Evolutionary conservation across 2,329 filamentous ascomycete species (phyloP).

Genomic region (Scedosporium minutisporum): DNA sequence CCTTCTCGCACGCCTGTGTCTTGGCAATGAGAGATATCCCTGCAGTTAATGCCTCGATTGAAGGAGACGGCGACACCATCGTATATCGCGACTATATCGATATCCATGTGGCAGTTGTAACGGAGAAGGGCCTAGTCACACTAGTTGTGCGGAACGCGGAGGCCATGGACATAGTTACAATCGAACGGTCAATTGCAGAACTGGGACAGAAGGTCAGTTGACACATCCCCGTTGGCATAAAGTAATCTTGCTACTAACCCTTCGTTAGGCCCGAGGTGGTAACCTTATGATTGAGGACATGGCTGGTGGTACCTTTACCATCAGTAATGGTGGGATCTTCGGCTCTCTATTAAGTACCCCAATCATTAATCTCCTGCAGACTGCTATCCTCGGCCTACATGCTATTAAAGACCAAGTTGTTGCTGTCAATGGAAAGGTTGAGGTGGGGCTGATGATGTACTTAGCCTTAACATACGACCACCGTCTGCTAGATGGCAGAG

Average conservation of each 20-base stretch:
- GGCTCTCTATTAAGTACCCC: constrained; percentile 95
- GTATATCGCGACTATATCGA: constrained; percentile 98
- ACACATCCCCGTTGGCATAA: constrained; percentile 1
- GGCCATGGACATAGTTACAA: constrained; percentile 73
- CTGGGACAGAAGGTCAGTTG: constrained; percentile 78
- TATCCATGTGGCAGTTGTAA: constrained; percentile 92
- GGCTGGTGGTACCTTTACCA: constrained; percentile 96
- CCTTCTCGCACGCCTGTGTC: constrained; percentile 82
- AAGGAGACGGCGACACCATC: constrained; percentile 93
- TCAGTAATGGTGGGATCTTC: constrained; percentile 95
- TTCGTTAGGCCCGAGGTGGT: constrained; percentile 69
- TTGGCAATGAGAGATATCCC: constrained; percentile 94
- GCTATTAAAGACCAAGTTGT: constrained; percentile 93
- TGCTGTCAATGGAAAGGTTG: constrained; percentile 84
- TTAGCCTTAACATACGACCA: constrained; percentile 96
- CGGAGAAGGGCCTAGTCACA: constrained; percentile 93
- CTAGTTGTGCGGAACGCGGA: constrained; percentile 94
- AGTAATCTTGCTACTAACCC: not conserved
- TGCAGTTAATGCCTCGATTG: constrained; percentile 91
- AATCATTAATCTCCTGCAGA: constrained; percentile 96
- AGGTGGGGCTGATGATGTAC: constrained; percentile 99
- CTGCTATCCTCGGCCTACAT: constrained; percentile 83
- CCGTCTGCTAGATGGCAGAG: constrained; percentile 84
- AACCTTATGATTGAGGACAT: constrained; percentile 99
- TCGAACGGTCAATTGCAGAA: constrained; percentile 85